These are phyloP conservation scores for Paragyromitra xinjiangensis DNA, from an alignment of 495 filamentous ascomycete species.

Conservation along the genomic window DNA sequence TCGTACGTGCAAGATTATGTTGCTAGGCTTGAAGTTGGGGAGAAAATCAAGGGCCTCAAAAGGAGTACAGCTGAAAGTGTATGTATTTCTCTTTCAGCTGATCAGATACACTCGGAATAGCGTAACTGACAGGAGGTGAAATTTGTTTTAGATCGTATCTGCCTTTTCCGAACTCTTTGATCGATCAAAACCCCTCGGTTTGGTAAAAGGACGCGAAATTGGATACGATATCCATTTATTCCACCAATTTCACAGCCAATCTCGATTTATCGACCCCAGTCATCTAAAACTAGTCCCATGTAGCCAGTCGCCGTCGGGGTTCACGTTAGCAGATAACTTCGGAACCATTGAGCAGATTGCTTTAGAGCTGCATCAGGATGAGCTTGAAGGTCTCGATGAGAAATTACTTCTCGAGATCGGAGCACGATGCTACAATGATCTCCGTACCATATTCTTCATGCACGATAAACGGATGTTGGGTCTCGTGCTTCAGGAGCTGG, in stretches of 20 bases:
- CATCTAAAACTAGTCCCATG: conserved; percentile 21
- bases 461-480: conserved; percentile 64
- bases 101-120: background rate
- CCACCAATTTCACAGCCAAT: conserved; percentile 40
- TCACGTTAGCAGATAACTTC: conserved; percentile 37
- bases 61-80: conserved; percentile 17
- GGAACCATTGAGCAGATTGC: conserved; percentile 59
- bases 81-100: background rate
- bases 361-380: conserved; percentile 62
- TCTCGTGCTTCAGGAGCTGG: conserved; percentile 60
- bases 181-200: conserved; percentile 55
- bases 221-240: conserved; percentile 60
- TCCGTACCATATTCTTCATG: conserved; percentile 60
- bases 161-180: conserved; percentile 52
- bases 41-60: background rate
- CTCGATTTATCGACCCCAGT: conserved; percentile 47
- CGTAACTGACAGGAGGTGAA: background rate
- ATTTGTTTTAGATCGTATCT: conserved; percentile 9
- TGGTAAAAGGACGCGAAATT: conserved; percentile 59
- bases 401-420: conserved; percentile 57
- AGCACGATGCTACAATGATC: conserved; percentile 60
- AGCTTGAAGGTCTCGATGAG: conserved; percentile 58
- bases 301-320: conserved; percentile 22
- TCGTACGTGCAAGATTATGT: conserved; percentile 35
- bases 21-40: background rate